Percentiles rank a stretch among this genome's conserved stretches.
phyloP scores from a whole-genome alignment of 768 basidiomycete species.

The Saitozyma sp. region DNA sequence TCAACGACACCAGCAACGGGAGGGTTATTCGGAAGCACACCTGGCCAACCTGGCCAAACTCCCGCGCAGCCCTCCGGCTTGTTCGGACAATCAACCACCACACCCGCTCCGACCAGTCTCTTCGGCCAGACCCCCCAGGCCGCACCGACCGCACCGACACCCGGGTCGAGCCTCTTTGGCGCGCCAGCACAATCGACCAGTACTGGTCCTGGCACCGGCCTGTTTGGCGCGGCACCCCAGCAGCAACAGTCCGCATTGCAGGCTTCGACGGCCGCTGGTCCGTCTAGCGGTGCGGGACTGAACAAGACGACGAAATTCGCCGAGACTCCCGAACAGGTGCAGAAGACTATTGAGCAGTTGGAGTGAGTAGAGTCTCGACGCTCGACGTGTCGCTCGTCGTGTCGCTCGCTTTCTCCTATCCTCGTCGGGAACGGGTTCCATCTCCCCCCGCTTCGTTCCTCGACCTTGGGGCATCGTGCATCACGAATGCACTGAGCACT shows the following conservation, averaged over 20 bases:
- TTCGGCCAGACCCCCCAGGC: slow-evolving; percentile 12
- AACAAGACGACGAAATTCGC: slow-evolving; percentile 41
- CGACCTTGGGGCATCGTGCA: background rate
- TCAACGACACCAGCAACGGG: slow-evolving; percentile 1
- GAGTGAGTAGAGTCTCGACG: slow-evolving; percentile 30
- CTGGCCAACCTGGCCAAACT: background rate
- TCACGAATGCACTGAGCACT: background rate
- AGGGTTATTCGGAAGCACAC: slow-evolving; percentile 14
- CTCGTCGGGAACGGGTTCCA: too few species aligned
- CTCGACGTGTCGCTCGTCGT: background rate
- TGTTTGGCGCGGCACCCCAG: background rate
- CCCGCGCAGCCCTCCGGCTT: slow-evolving; percentile 4
- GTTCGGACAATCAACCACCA: slow-evolving; percentile 8
- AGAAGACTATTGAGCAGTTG: slow-evolving; percentile 39
- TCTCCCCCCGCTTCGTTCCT: background rate
- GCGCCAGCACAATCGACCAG: background rate
- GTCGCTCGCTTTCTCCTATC: background rate
- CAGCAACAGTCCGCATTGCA: slow-evolving; percentile 8
- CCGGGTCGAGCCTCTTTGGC: background rate
- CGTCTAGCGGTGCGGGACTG: slow-evolving; percentile 10
- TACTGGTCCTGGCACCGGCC: too few species aligned
- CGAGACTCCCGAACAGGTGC: slow-evolving; percentile 33
- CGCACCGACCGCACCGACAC: background rate
- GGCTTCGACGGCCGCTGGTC: slow-evolving; percentile 4
- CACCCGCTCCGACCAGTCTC: slow-evolving; percentile 1